A percentile compares a stretch with the other conserved stretches of the same genome.
phyloP scores from a whole-genome alignment of 1,139 yeast species.

The Candida neerlandica region DNA sequence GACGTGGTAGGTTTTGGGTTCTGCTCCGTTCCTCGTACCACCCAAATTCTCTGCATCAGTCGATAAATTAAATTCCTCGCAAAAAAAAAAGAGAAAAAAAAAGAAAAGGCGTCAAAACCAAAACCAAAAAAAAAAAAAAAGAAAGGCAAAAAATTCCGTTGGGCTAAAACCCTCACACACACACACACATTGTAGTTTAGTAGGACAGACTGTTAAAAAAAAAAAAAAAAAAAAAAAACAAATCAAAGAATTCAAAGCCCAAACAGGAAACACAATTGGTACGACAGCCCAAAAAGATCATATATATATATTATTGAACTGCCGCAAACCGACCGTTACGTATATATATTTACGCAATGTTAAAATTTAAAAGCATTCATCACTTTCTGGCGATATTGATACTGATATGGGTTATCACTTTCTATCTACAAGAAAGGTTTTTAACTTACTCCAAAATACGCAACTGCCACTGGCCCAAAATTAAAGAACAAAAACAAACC shows the following conservation, averaged over 20 bases:
- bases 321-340: neutral
- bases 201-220: neutral
- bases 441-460: conserved; percentile 30
- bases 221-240: neutral
- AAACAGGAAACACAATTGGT: neutral
- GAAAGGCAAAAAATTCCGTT: neutral
- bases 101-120: too few relatives aligned
- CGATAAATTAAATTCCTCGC: neutral
- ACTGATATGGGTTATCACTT: conserved; percentile 33
- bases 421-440: conserved; percentile 37
- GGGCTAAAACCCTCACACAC: neutral
- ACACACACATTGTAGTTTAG: too few relatives aligned
- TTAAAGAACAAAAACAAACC: conserved; percentile 6
- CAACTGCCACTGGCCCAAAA: conserved; percentile 38
- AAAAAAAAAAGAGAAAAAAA: neutral
- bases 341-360: conserved; percentile 4
- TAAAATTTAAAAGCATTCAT: conserved; percentile 17
- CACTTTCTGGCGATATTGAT: conserved; percentile 27
- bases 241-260: neutral
- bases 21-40: neutral
- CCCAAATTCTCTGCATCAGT: neutral
- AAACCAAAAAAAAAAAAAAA: neutral
- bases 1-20: neutral
- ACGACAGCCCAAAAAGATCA: neutral
- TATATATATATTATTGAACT: neutral